Evolutionary conservation across 805 yeast genomes (phyloP), one percentile per base, ranked within the genome.

Genomic region (Candida tammaniensis): DNA sequence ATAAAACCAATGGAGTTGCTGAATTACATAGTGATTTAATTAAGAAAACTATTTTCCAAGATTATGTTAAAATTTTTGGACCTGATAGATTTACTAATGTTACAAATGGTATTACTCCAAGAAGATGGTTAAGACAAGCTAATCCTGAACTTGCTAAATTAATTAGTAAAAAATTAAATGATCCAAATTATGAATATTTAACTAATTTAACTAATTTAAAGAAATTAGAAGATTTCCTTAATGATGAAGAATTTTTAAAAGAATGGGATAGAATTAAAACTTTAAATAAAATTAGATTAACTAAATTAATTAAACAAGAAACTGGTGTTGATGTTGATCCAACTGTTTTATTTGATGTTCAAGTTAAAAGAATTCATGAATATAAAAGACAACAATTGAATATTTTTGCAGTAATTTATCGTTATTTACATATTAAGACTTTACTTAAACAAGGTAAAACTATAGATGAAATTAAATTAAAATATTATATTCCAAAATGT

Each of bases 81-180:
- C 52, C 71, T 15, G 86, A 85, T 43, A 86, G 84, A 62, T 88
- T 88, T 62, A 85, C 86, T 33, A 88, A 88, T 52, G 96, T 88
- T 42, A 88, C 97, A 31, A 88, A 88, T 59, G 97, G 97, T 65
- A 80, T 88, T 54, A 88, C 97, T 3, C 96, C 96, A 49, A 80
- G 97, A 72, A 81, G 97, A 65, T 88, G 97, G 97, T 74, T 88
- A 55, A 81, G 79, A 57, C 95, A 88, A 65, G 95, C 96, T 32
- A 89, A 88, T 60, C 96, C 97, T 8, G 71, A 69, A 46, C 70
- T 88, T 49, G 74, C 93, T 12, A 66, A 62, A n/a, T 71, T 88
- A 47, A 89, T 89, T 54, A 72, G 85, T 27, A 72, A 78, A 33
- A 79, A 78, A 48, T 69, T 87, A 34, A 81, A 87, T 17, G 78